Conservation (phyloP, 1,139 yeast species). For the Geotrichum reessii region DNA sequence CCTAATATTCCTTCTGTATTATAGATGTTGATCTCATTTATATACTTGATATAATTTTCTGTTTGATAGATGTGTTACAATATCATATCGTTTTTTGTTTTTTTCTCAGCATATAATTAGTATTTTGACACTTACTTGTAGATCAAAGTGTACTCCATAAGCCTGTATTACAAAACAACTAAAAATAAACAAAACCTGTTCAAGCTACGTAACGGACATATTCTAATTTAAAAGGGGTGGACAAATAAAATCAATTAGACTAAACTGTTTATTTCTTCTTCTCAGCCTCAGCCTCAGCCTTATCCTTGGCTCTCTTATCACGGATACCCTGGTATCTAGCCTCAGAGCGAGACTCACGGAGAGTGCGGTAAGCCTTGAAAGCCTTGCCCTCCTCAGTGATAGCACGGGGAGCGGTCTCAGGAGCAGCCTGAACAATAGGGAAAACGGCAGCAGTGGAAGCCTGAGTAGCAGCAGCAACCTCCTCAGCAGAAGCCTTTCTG, state of each 20-base stretch:
- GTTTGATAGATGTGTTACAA: too few species aligned
- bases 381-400: conserved; percentile 76
- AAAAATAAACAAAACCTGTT: neutral
- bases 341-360: conserved; percentile 90
- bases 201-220: neutral
- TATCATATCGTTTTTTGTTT: neutral
- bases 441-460: conserved; percentile 68
- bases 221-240: neutral
- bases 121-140: too few species aligned
- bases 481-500: conserved; percentile 47
- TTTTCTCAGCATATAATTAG: neutral
- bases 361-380: conserved; percentile 77
- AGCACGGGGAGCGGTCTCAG: conserved; percentile 81
- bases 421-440: conserved; percentile 82
- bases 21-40: neutral
- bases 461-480: conserved; percentile 64
- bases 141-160: too few species aligned
- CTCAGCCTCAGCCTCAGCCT: conserved; percentile 99
- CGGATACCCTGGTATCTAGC: conserved; percentile 92
- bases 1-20: neutral
- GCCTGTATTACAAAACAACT: neutral
- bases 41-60: too few species aligned
- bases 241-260: neutral
- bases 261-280: conserved; percentile 71
- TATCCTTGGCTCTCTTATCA: conserved; percentile 94